Base-by-base conservation (phyloP, 345 rosid genomes). In the Bruguiera parviflora region DNA sequence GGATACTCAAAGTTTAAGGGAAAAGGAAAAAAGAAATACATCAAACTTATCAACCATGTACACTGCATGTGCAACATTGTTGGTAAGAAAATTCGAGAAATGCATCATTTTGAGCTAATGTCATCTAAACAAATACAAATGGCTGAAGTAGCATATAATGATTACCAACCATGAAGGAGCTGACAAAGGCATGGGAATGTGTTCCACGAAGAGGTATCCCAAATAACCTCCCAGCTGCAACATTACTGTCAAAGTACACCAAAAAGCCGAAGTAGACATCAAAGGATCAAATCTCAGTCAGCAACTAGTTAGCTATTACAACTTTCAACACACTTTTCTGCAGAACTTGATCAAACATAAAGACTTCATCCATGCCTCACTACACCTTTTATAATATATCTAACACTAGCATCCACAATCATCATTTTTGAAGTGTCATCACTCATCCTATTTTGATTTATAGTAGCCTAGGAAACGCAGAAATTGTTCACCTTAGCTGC, bases 161-260 rank as follows among this genome's bases (percentile, higher is more conserved):
- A 59, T 35, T 64, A 82, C 93, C 61, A 53, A 94, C 99, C 99
- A 87, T 92, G 75, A 82, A 96, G 61, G 99, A 96, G 82, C 98
- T 96, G 77, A 96, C 95, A 86, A 87, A 96, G 61, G 99, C 99
- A 85, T 96, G 99, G 25, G 99, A 92, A 77, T 96, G 99, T 24
- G 98, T 95, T 72, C 97, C 96, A 67, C 92, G 89, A 31, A 95
- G 92, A 53, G 99, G 99, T 73, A 96, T 96, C 63, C 97, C 98
- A 73, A 88, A 96, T 55, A 96, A 74, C 65, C 66, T 84, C 70
- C 95, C 99, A 10, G 99, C 99, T 37, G 98, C 95, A 75, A 89
- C 96, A 83, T 93, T 93, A 80, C 98, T 93, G 87, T 68, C 20
- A 75, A 66, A 61, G 51, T 51, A 66, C 18, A 64, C 63, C 16